Conservation (phyloP, 257 asterid genomes). For the Sherardia arvensis region DNA sequence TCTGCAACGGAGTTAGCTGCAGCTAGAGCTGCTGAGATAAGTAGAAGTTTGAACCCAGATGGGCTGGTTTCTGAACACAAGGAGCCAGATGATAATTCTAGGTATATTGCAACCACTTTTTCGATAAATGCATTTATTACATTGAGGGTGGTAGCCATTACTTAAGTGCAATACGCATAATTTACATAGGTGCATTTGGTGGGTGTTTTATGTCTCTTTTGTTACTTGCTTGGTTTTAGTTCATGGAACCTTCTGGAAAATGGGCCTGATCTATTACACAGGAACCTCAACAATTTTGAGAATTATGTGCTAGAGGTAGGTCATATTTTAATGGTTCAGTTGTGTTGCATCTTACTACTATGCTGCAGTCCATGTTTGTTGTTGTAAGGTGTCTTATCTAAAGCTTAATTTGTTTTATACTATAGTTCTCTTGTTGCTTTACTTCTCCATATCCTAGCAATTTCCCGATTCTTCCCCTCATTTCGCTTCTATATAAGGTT, state of each 20-base stretch:
- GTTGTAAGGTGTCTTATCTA: background rate
- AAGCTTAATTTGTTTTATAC: background rate
- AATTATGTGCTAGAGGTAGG: too few relatives aligned
- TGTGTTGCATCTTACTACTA: background rate
- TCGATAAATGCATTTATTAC: background rate
- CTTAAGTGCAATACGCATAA: background rate
- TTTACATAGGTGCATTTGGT: background rate
- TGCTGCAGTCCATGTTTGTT: background rate
- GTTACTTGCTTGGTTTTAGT: background rate
- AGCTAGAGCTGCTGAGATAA: conserved; percentile 96
- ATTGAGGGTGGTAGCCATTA: background rate
- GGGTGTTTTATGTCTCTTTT: background rate
- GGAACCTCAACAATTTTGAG: background rate
- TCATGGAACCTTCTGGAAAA: too few relatives aligned
- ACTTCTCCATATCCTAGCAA: too few relatives aligned
- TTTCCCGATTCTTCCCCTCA: too few relatives aligned
- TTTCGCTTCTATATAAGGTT: background rate
- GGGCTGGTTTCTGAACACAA: conserved; percentile 53
- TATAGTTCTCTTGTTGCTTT: background rate
- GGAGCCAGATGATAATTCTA: conserved; percentile 50
- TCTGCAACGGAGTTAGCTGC: conserved; percentile 96
- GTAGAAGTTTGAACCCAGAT: conserved; percentile 73
- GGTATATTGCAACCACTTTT: conserved; percentile 28
- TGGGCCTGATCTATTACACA: background rate
- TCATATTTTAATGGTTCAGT: background rate